A percentile compares a stretch with the other conserved stretches of the same genome.
phyloP scores from a whole-genome alignment of 208 protist species.

The Trypanosoma rangeli region DNA sequence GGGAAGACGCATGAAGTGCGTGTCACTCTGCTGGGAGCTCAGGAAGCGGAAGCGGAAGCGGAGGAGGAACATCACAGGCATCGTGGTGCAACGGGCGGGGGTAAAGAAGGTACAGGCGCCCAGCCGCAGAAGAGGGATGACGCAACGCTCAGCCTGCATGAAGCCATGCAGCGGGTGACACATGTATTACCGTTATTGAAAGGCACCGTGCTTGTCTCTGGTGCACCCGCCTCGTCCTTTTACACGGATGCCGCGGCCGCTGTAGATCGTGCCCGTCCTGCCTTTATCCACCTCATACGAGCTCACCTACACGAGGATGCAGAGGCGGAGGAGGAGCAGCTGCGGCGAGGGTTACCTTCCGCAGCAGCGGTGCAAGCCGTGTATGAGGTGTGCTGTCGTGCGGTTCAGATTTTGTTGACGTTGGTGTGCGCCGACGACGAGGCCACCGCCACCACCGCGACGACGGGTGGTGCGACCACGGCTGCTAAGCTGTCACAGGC shows the following conservation, averaged over 20 bases:
- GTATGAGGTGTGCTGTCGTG: slow-evolving; percentile 26
- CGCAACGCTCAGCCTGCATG: not conserved
- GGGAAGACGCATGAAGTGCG: not conserved
- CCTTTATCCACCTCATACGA: slow-evolving; percentile 21
- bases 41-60: slow-evolving; percentile 14
- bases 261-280: slow-evolving; percentile 14
- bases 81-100: slow-evolving; percentile 7
- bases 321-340: not conserved
- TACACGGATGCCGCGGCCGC: slow-evolving; percentile 25
- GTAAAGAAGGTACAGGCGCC: not conserved
- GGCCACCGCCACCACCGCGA: not conserved
- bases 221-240: slow-evolving; percentile 28
- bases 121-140: not conserved
- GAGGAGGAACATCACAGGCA: not conserved
- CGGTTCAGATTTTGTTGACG: slow-evolving; percentile 14
- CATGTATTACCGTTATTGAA: slow-evolving; percentile 18
- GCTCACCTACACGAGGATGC: slow-evolving; percentile 1
- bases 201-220: slow-evolving; percentile 21
- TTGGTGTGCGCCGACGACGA: slow-evolving; percentile 18
- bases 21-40: not conserved
- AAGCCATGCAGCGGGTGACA: slow-evolving; percentile 3
- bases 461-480: not conserved
- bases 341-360: not conserved
- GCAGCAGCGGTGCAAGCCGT: not conserved
- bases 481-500: not conserved